These are phyloP conservation scores for Hamamelis virginiana DNA, from an alignment of 164 flowering plant species.

Conservation along the genomic window DNA sequence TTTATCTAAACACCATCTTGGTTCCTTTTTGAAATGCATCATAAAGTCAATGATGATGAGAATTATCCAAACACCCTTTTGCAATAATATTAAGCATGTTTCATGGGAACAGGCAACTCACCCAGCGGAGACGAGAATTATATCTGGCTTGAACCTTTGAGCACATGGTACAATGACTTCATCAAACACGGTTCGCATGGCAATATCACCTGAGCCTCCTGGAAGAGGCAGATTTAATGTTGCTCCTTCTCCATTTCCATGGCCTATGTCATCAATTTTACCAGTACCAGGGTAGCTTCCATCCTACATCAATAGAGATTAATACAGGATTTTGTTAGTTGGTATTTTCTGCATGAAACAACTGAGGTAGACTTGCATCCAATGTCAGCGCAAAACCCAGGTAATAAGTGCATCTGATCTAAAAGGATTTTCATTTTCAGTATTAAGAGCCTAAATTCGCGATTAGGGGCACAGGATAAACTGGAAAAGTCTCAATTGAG, in stretches of 20 bases:
- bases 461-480: too few relatives aligned
- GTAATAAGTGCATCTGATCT: too few relatives aligned
- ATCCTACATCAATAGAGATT: conserved; percentile 45
- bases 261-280: conserved; percentile 71
- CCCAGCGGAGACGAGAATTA: conserved; percentile 99
- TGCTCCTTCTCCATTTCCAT: conserved; percentile 82
- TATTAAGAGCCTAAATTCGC: too few relatives aligned
- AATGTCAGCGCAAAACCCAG: background rate
- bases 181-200: conserved; percentile 84
- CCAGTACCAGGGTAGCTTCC: conserved; percentile 99
- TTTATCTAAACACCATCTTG: too few relatives aligned
- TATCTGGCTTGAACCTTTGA: conserved; percentile 92
- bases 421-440: too few relatives aligned
- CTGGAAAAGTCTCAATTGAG: too few relatives aligned
- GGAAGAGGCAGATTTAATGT: conserved; percentile 90
- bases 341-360: too few relatives aligned
- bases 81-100: background rate
- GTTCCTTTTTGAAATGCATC: background rate
- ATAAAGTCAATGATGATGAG: too few relatives aligned
- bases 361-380: background rate
- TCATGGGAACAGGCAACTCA: conserved; percentile 30
- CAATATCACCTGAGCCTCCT: conserved; percentile 90
- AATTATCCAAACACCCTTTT: too few relatives aligned
- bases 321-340: too few relatives aligned
- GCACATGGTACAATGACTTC: conserved; percentile 86